phyloP scores from a whole-genome alignment of 2,329 filamentous ascomycete species.

The Cryphonectria radicalis region DNA sequence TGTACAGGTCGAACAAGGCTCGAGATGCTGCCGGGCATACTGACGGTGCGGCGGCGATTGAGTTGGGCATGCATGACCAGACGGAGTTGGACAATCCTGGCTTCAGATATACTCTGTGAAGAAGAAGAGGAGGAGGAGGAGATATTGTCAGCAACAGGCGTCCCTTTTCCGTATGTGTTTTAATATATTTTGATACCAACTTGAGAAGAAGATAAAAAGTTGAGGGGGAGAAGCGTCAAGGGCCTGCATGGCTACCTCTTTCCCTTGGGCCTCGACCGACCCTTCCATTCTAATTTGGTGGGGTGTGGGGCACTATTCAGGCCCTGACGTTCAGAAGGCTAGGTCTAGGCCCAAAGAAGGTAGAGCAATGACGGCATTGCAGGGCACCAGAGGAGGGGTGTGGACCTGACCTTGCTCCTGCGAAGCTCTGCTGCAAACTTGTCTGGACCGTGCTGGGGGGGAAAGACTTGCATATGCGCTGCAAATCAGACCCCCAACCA shows the following conservation, averaged over 20 bases:
- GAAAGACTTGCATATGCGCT: neutral
- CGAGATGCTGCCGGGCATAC: conserved; percentile 36
- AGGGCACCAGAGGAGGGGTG: conserved; percentile 5
- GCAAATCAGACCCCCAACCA: neutral
- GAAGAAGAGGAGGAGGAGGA: neutral
- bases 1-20: conserved; percentile 37
- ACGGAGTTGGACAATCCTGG: conserved; percentile 40
- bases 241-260: neutral
- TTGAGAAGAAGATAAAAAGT: neutral
- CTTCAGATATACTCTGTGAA: conserved; percentile 35
- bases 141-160: neutral
- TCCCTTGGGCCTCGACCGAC: neutral
- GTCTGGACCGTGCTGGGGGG: neutral
- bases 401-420: neutral
- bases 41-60: conserved; percentile 37
- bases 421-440: neutral
- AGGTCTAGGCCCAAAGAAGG: conserved; percentile 23
- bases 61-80: conserved; percentile 39
- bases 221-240: neutral
- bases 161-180: neutral
- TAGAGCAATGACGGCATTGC: conserved; percentile 26
- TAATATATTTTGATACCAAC: neutral
- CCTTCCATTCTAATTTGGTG: neutral
- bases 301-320: neutral
- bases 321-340: neutral